These are phyloP conservation scores for Lecanosticta acicola DNA, from an alignment of 2,329 filamentous ascomycete species.

Conservation along the genomic window DNA sequence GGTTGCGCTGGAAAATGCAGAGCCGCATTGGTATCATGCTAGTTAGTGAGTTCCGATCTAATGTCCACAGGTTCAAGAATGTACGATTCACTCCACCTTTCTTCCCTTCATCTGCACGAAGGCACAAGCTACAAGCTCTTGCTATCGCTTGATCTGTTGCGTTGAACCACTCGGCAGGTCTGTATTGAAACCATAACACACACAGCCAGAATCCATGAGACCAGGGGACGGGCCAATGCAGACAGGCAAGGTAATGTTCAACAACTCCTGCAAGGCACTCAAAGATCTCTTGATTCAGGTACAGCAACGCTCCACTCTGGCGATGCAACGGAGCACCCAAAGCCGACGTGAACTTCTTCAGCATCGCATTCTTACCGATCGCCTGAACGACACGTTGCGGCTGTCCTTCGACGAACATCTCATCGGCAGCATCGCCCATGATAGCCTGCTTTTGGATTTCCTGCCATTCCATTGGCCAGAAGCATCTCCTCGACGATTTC, in stretches of 20 bases:
- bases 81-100: no score
- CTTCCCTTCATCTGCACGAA: no score
- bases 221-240: no score
- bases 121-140: no score
- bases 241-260: no score
- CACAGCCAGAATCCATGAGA: no score
- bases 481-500: background rate
- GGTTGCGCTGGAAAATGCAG: conserved; percentile 11
- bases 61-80: no score
- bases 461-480: background rate
- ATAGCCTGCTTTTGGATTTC: conserved; percentile 27
- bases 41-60: no score
- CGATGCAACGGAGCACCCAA: conserved; percentile 8
- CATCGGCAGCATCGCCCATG: conserved; percentile 23
- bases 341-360: conserved; percentile 3
- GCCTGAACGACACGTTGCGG: conserved; percentile 19
- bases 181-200: no score
- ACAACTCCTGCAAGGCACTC: background rate
- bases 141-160: no score
- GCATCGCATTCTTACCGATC: conserved; percentile 22
- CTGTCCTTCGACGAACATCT: conserved; percentile 28
- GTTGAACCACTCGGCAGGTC: no score
- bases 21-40: conserved; percentile 13
- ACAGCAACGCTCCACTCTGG: conserved; percentile 6
- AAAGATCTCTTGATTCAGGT: conserved; percentile 1